Evolutionary conservation across 2,329 filamentous ascomycete species (phyloP), one percentile per base, ranked within the genome.

Genomic region (Fusarium sp.): DNA sequence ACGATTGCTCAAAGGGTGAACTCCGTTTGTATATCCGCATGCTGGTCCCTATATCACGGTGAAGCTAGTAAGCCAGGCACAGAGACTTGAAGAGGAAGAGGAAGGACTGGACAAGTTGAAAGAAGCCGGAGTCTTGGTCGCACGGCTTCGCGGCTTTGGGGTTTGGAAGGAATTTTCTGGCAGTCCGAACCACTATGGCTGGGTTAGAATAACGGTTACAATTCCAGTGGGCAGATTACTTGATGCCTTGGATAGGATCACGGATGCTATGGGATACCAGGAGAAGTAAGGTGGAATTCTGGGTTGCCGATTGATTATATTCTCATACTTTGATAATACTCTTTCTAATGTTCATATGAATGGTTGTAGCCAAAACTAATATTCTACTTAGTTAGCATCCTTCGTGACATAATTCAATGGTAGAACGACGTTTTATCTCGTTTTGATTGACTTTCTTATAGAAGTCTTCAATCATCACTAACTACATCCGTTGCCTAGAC

Each of bases 381-480:
- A 8, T 12, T 17, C 1, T 11, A n/a, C 4, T 12, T 27, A 9
- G 11, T 7, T 27, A 12, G 5, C 2, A 18, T 27, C 11, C 7
- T 27, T n/a, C 1, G 18, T n/a, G 13, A 1, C 7, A 27, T 4
- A 6, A 27, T 6, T 0, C 15, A 5, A 45, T 23, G 8, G 12
- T 12, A 8, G 1, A 18, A 45, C 27, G 2, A 2, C 11, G 12
- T 3, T 2, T 12, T 45, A 18, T 45, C 10, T 27, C 23, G 17
- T 18, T 4, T 45, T 45, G 23, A 14, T 27, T 13, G 0, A 17
- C 11, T 27, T 18, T 2, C 17, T 27, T 6, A 9, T n/a, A n/a
- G 0, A 3, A 0, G 18, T 27, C 3, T n/a, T 10, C 2, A 27
- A 12, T 45, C 12, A 14, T 17, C 17, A 10, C 17, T 45, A 45